phyloP scores from a whole-genome alignment of 352 stramenopile genomes.

The Plasmopara viticola region DNA sequence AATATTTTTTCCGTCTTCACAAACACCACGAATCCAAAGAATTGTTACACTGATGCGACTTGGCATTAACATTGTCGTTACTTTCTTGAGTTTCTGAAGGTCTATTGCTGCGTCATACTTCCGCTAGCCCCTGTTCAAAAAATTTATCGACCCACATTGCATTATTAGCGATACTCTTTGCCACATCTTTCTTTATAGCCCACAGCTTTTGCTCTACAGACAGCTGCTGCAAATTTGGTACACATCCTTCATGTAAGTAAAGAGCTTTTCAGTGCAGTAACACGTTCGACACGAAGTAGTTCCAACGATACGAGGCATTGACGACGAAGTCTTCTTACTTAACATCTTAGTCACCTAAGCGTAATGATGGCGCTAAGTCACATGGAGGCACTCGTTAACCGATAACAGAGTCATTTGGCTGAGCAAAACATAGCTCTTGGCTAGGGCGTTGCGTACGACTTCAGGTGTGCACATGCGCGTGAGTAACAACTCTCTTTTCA shows the following conservation, averaged over 20 bases:
- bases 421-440: conserved; percentile 78
- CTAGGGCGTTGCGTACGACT: conserved; percentile 75
- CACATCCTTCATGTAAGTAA: conserved; percentile 65
- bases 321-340: conserved; percentile 20
- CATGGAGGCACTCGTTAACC: conserved; percentile 89
- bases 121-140: conserved; percentile 37
- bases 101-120: conserved; percentile 32
- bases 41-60: conserved; percentile 53
- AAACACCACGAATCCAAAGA: conserved; percentile 69
- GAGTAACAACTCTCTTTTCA: conserved; percentile 51
- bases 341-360: conserved; percentile 84
- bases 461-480: conserved; percentile 77
- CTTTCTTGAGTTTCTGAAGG: conserved; percentile 36
- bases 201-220: conserved; percentile 28
- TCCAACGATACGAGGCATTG: conserved; percentile 75
- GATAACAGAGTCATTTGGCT: conserved; percentile 77
- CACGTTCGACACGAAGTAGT: conserved; percentile 73
- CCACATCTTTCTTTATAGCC: conserved; percentile 14
- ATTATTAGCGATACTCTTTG: conserved; percentile 1
- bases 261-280: conserved; percentile 62
- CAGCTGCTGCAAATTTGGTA: conserved; percentile 52
- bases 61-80: conserved; percentile 47
- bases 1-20: conserved; percentile 63
- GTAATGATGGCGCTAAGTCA: conserved; percentile 85
- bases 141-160: conserved; percentile 25